Percentiles rank a stretch among this genome's conserved stretches.
These are phyloP conservation scores for Colletotrichum sp. DNA, from an alignment of 2,329 filamentous ascomycete species.

Conservation along the genomic window DNA sequence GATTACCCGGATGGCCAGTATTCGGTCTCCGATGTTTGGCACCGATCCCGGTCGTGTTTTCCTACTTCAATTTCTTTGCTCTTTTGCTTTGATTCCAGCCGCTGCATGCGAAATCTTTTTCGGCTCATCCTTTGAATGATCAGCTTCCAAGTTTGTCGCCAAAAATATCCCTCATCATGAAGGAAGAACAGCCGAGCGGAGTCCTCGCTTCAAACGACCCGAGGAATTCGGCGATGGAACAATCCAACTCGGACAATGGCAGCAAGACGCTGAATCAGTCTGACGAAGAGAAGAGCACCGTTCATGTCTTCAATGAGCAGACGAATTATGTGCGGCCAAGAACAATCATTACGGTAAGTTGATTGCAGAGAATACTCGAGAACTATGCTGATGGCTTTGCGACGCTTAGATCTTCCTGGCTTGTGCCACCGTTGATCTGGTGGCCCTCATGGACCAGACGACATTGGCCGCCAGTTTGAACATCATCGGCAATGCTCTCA, in stretches of 20 bases:
- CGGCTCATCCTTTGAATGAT: neutral
- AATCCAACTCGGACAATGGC: constrained; percentile 9
- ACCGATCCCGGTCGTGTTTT: neutral
- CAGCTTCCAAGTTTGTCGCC: too few relatives aligned
- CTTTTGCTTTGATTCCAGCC: neutral
- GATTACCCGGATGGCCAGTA: neutral
- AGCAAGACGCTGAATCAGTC: constrained; percentile 16
- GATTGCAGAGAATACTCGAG: rapidly evolving
- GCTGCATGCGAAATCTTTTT: neutral
- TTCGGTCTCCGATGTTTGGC: neutral
- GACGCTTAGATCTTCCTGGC: constrained; percentile 58
- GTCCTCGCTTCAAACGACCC: neutral
- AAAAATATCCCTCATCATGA: neutral
- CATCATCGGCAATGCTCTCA: constrained; percentile 56
- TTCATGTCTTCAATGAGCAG: constrained; percentile 55
- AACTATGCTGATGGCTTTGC: neutral
- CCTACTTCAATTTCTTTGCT: neutral
- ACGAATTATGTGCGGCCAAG: constrained; percentile 58
- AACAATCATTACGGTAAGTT: constrained; percentile 55
- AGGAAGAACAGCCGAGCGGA: neutral
- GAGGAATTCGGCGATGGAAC: neutral
- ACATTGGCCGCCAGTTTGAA: constrained; percentile 60
- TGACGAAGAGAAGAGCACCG: constrained; percentile 20
- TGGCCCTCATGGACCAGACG: constrained; percentile 64
- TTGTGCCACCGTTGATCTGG: constrained; percentile 58